phyloP scores from a whole-genome alignment of 805 yeast genomes.

The Monosporozyma servazzii region DNA sequence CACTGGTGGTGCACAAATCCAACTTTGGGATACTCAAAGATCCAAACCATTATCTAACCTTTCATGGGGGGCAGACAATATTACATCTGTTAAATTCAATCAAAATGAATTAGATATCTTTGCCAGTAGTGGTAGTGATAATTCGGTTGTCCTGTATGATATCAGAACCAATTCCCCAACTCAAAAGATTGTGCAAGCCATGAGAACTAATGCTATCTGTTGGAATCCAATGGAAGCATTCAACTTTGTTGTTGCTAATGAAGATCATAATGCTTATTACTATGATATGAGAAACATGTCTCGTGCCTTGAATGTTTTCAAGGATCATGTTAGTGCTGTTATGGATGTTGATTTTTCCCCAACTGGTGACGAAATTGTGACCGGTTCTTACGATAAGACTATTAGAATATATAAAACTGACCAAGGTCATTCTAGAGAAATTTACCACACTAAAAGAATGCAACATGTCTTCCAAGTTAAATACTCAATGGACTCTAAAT shows the following conservation, averaged over 20 bases:
- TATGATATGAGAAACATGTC: constrained; percentile 95
- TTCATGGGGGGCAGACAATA: constrained; percentile 95
- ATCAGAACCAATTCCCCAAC: constrained; percentile 84
- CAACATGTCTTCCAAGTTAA: constrained; percentile 82
- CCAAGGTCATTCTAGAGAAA: constrained; percentile 89
- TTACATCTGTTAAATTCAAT: constrained; percentile 75
- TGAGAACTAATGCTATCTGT: constrained; percentile 76
- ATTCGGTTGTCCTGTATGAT: constrained; percentile 85
- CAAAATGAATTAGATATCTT: constrained; percentile 80
- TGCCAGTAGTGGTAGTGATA: constrained; percentile 86
- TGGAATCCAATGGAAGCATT: constrained; percentile 99
- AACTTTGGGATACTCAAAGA: constrained; percentile 85
- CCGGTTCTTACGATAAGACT: constrained; percentile 93
- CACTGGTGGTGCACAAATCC: constrained; percentile 85
- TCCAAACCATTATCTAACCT: constrained; percentile 67
- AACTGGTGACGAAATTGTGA: constrained; percentile 91
- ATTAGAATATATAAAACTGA: constrained; percentile 65
- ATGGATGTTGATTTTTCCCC: constrained; percentile 93
- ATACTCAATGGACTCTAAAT: constrained; percentile 82
- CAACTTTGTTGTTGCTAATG: constrained; percentile 83
- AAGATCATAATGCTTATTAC: constrained; percentile 87
- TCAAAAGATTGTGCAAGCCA: constrained; percentile 74
- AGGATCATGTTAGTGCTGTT: constrained; percentile 94
- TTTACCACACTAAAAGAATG: constrained; percentile 96
- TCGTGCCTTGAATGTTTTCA: constrained; percentile 72